These are phyloP conservation scores for Mucor circinelloides DNA, from an alignment of 371 early-diverging fungal genomes.

Conservation along the genomic window DNA sequence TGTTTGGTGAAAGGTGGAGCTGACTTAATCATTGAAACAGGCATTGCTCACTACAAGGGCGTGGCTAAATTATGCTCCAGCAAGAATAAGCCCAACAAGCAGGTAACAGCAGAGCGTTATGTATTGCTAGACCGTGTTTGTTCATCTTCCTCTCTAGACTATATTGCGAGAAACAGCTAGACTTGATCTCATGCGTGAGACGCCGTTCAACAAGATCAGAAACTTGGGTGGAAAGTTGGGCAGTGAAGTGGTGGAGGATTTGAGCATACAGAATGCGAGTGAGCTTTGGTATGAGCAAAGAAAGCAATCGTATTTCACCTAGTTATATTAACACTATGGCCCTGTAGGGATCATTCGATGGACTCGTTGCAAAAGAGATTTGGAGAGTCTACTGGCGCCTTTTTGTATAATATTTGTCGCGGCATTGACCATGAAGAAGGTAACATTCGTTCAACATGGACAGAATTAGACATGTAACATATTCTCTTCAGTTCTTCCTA, in stretches of 20 bases:
- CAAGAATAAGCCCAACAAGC: conserved; percentile 87
- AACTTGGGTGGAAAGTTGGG: conserved; percentile 92
- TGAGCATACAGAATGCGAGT: conserved; percentile 55
- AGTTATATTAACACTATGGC: not conserved
- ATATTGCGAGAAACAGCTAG: conserved; percentile 60
- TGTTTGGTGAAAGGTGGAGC: too few species aligned
- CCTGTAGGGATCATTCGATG: not conserved
- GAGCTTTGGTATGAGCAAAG: conserved; percentile 45
- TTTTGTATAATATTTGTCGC: conserved; percentile 66
- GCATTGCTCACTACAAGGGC: conserved; percentile 78
- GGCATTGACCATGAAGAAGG: conserved; percentile 67
- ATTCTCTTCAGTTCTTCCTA: conserved; percentile 41
- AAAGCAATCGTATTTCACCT: not conserved
- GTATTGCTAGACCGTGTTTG: not conserved
- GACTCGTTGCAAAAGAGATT: conserved; percentile 43
- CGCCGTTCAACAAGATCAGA: conserved; percentile 77
- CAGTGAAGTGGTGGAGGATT: conserved; percentile 60
- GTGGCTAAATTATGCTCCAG: conserved; percentile 87
- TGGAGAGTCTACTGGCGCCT: conserved; percentile 49
- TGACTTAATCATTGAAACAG: conserved; percentile 31
- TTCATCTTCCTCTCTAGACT: conserved; percentile 39
- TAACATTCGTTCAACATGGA: conserved; percentile 1
- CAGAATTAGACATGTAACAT: not conserved
- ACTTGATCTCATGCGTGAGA: conserved; percentile 57
- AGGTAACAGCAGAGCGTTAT: conserved; percentile 24